Evolutionary conservation across 2,329 filamentous ascomycete genomes (phyloP), one percentile per base, ranked within the genome.

Genomic region (Hypoxylon sp.): DNA sequence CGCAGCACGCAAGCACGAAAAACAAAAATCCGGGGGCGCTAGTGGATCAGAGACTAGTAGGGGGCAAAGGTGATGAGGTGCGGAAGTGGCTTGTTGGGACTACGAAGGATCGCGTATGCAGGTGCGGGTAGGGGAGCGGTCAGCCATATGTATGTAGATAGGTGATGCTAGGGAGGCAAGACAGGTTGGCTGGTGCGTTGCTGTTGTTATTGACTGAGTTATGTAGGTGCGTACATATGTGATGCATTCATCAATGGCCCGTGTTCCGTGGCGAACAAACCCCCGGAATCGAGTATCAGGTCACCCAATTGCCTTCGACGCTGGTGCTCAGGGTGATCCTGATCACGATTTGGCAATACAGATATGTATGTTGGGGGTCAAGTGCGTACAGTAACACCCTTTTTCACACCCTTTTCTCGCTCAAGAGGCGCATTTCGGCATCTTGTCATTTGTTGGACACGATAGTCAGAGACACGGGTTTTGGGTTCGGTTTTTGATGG

Each of bases 291-390:
- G 23, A 46, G 25, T 41, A 32, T 51, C 56, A 51, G 50, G 50
- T 61, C 51, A 37, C 39, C 52, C 39, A 53, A 55, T 41, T 21
- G 46, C 27, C 27, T 7, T 54, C 37, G 41, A 34, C 23, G 47
- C 16, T 32, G 47, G 11, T 25, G 52, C 12, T 37, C 32, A 47
- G 61, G 34, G 43, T 32, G 41, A 58, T 54, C 41, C 7, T 16
- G 39, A 25, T 37, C 29, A 45, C 41, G 54, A 32, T 25, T 30
- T 47, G n/a, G 54, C 34, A 27, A 55, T 53, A 54, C 27, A 48
- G 25, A 34, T 51, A 65, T 60, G 52, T 46, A 46, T 19, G 56
- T 57, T 54, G 52, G 61, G 56, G 65, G 54, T 59, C 55, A 55
- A 51, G 52, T 41, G 50, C 52, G 46, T 25, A 34, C 21, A n/a